Base-by-base conservation (phyloP, 202 grass and related monocot species). In the Setaria italica region DNA sequence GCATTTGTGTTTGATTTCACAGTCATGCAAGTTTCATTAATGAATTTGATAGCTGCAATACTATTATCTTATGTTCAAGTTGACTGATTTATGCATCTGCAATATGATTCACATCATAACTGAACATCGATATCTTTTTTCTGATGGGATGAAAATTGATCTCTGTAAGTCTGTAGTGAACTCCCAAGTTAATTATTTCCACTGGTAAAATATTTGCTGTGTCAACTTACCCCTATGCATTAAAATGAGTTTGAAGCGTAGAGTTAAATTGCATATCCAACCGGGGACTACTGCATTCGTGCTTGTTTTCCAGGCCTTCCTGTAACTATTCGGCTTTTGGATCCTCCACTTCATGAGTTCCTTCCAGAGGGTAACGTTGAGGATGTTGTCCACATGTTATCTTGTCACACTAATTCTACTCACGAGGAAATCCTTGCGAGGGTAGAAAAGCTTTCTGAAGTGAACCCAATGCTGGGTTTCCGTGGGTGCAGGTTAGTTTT, bases 391-490 rank as follows among this genome's bases (percentile, higher is more conserved):
- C 71, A 49, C 74, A 88, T 86, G 62, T 81, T 98, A 77, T 92
- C 91, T 81, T 69, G 64, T 17, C 91, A 92, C 77, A 98, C 91
- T 33, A 85, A 91, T 73, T 60, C 89, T 33, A 56, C 70, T 48
- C 63, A 90, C 69, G 93, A 95, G 41, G 95, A 95, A 86, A 80
- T 90, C 60, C 91, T 94, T 82, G 80, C 91, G 54, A 90, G 95
- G 63, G 79, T 98, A 39, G 95, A 98, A 68, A 98, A 95, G 53
- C 87, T 98, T 78, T 94, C 95, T 30, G 95, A 98, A 90, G 95
- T 98, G 62, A 98, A 98, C 72, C 95, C 95, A 2, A 98, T 98
- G 95, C 93, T 98, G 81, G 95, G 95, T 87, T 95, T 98, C 88
- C 95, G 95, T 77, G 95, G 93, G 64, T 98, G 95, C 86, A 92